Base-by-base conservation (phyloP, 1,284 basidiomycete genomes). In the Ceraceosorus guamensis region DNA sequence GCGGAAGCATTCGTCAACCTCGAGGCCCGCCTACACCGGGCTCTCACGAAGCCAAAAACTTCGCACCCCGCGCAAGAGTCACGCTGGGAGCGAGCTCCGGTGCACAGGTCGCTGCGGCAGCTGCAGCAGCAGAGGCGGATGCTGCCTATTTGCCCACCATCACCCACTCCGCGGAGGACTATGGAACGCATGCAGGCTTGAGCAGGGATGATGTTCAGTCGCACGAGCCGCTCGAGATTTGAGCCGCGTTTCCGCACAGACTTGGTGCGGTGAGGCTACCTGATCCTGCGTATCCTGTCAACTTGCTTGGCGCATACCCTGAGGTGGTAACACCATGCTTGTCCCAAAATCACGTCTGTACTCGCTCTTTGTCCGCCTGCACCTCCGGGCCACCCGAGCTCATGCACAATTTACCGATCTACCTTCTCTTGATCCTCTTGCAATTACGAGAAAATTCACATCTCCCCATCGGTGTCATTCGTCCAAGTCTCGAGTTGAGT, bases 1-100 rank as follows among this genome's bases (percentile, higher is more conserved):
- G 30, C 31, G 41, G 33, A 31, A 13, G 48, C 43, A 14, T 53
- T 18, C 46, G 52, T 8, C 52, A 53, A 43, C 52, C 52, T 44
- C 52, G 6, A 31, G 52, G 34, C 52, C 52, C 30, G 43, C 32
- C 13, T 44, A n/a, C 33, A 24, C 37, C 32, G 39, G 39, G 39
- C 39, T 41, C 39, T 11, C 39, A 41, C 39, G 39, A 41, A 16
- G 34, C 46, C n/a, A 6, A 46, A 6, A 46, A 46, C n/a, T 53
- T 53, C 30, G 52, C 52, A 11, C 52, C 44, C 30, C 14, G 52
- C 46, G 48, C 45, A 31, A 24, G 52, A n/a, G 43, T 53, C 11
- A n/a, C 52, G 34, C 11, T 50, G 24, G 14, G 48, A n/a, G 48
- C n/a, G 3, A 33, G 24, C 33, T 13, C 48, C 18, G 48, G 14